A percentile compares a stretch with the other conserved stretches of the same genome.
Evolutionary conservation across 2,329 filamentous ascomycete genomes (phyloP).

Genomic region (Fusarium burgessii): DNA sequence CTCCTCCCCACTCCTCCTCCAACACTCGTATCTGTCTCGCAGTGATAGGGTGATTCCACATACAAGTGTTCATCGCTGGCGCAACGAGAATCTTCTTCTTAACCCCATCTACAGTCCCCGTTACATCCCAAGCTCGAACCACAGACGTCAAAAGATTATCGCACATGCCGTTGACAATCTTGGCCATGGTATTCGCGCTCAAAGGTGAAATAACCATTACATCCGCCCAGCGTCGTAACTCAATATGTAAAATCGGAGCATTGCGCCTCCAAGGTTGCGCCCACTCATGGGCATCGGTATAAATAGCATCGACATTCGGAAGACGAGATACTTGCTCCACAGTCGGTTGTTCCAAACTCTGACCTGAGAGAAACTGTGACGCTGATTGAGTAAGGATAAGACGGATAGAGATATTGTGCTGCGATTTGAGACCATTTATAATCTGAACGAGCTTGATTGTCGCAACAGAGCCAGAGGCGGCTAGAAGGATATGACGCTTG

Average conservation of each 20-base stretch:
- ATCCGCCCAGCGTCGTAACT: slow-evolving; percentile 82
- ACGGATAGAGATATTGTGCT: slow-evolving; percentile 78
- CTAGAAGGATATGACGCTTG: slow-evolving; percentile 58
- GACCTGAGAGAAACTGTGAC: slow-evolving; percentile 79
- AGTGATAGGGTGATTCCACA: slow-evolving; percentile 91
- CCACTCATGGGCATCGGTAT: slow-evolving; percentile 91
- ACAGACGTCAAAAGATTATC: slow-evolving; percentile 82
- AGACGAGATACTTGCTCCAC: slow-evolving; percentile 68
- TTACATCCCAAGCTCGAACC: slow-evolving; percentile 88
- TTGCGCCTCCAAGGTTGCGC: slow-evolving; percentile 79
- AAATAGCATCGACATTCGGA: slow-evolving; percentile 82
- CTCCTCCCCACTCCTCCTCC: slow-evolving; percentile 78
- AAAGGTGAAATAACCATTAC: slow-evolving; percentile 84
- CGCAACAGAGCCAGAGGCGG: slow-evolving; percentile 73
- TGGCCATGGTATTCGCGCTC: slow-evolving; percentile 87
- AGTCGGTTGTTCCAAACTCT: slow-evolving; percentile 81
- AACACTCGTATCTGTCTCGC: slow-evolving; percentile 76
- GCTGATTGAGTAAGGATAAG: slow-evolving; percentile 83
- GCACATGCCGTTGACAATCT: slow-evolving; percentile 81
- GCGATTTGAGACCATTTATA: slow-evolving; percentile 66
- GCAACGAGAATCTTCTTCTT: slow-evolving; percentile 80
- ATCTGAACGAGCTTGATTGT: slow-evolving; percentile 85
- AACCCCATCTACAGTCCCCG: slow-evolving; percentile 66
- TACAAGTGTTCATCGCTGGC: slow-evolving; percentile 88
- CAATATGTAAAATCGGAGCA: slow-evolving; percentile 88